These are phyloP conservation scores for Trichomonascaceae sp. DNA, from an alignment of 1,139 yeast genomes.

Conservation along the genomic window DNA sequence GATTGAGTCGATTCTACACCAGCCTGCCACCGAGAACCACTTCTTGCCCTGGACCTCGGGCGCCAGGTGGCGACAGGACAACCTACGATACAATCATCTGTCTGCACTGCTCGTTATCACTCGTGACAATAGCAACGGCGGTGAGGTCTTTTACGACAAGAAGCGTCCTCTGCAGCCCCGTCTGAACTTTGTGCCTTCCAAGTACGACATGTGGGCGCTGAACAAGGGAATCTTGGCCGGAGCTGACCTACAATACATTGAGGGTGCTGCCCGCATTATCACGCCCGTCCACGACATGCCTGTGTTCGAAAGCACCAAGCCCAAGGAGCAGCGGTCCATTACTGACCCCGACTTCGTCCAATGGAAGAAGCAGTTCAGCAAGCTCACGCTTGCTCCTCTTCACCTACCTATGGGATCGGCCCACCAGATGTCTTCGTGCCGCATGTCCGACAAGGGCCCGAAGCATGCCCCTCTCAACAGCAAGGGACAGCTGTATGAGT, in stretches of 20 bases:
- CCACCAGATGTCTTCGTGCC: slow-evolving; percentile 49
- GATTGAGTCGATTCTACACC: slow-evolving; percentile 39
- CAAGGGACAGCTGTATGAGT: slow-evolving; percentile 40
- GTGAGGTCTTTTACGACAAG: slow-evolving; percentile 26
- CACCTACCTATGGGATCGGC: slow-evolving; percentile 38
- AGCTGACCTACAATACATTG: slow-evolving; percentile 37
- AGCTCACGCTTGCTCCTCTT: slow-evolving; percentile 22
- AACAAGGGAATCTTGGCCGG: slow-evolving; percentile 30
- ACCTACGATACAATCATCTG: slow-evolving; percentile 31
- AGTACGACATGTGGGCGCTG: slow-evolving; percentile 35
- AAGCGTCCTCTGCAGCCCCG: slow-evolving; percentile 28
- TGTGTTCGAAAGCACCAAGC: slow-evolving; percentile 30
- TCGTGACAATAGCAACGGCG: slow-evolving; percentile 37
- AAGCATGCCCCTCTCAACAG: slow-evolving; percentile 34
- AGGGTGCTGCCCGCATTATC: slow-evolving; percentile 38
- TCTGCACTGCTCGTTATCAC: slow-evolving; percentile 36
- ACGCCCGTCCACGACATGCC: slow-evolving; percentile 31
- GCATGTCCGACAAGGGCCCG: slow-evolving; percentile 40
- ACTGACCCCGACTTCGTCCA: slow-evolving; percentile 34
- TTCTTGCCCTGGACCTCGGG: slow-evolving; percentile 37
- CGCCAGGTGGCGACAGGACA: slow-evolving; percentile 25
- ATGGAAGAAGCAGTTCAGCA: slow-evolving; percentile 31
- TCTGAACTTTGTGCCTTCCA: slow-evolving; percentile 32
- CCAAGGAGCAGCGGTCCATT: slow-evolving; percentile 31
- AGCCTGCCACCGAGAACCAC: slow-evolving; percentile 31